Base-by-base conservation (phyloP, 2,329 filamentous ascomycete genomes). In the Sarocladium brachiariae region DNA sequence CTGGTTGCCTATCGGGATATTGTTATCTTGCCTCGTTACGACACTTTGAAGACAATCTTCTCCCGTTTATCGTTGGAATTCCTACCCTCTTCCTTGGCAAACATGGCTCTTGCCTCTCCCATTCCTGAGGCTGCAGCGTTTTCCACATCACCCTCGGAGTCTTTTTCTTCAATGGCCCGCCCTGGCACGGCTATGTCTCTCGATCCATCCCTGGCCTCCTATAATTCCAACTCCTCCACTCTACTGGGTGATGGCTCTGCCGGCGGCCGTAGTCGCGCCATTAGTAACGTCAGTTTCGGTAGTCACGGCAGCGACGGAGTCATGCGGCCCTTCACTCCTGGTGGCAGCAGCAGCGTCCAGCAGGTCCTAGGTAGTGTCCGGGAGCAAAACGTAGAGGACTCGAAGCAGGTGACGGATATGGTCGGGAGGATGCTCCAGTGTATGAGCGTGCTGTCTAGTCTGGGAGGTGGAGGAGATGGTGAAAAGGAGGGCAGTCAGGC, bases 391-490 rank as follows among this genome's bases (percentile, higher is more conserved):
- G 70, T 81, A 13, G 80, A 84, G 63, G 80, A 86, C 60, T 85
- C 82, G 46, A 80, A 89, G 63, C 83, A 93, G 62, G 83, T 97
- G 50, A 96, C 93, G 1, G 91, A 97, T 58, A 96, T 92, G 58
- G 91, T 96, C 1, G 93, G 90, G 0, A 77, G 92, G 48, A 95
- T 99, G 89, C 74, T 99, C 55, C 93, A 99, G 71, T 99, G 93
- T 66, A 86, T 97, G 67, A 92, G 86, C 64, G 90, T 99, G 7
- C 74, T 99, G 19, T 87, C 89, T 2, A 84, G 84, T 54, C 80
- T 95, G 11, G 85, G 73, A 19, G 64, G 61, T 41, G 81, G 76
- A 1, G 80, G 79, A 9, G 83, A 70, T 38, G 65, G 61, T 45
- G 81, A 74, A 13, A 31, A 37, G 14, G 46, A 25, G 14, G 18